phyloP scores from a whole-genome alignment of 1,139 yeast genomes.

The Nadsonia commutata region DNA sequence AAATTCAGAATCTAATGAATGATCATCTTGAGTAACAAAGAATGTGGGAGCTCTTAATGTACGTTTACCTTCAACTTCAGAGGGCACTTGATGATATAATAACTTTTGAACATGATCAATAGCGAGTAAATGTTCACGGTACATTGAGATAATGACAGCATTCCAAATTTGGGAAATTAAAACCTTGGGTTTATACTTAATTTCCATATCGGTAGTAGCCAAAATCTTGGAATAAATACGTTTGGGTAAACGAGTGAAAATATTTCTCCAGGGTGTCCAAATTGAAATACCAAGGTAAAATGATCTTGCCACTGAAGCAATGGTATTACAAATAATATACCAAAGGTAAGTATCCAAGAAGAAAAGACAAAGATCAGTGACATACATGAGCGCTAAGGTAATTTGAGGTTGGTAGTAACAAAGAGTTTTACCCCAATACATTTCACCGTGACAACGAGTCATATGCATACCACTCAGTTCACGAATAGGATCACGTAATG shows the following conservation, averaged over 20 bases:
- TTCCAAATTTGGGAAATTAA: constrained; percentile 97
- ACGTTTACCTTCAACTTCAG: constrained; percentile 87
- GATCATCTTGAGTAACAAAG: constrained; percentile 95
- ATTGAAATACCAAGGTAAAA: constrained; percentile 97
- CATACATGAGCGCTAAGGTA: constrained; percentile 80
- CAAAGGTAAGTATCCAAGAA: constrained; percentile 97
- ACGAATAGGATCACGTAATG: constrained; percentile 90
- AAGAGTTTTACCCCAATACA: constrained; percentile 61
- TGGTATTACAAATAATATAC: constrained; percentile 91
- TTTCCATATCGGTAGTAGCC: constrained; percentile 98
- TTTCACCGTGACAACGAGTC: constrained; percentile 78
- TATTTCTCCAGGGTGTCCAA: constrained; percentile 98
- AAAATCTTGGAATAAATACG: constrained; percentile 93
- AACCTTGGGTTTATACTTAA: constrained; percentile 96
- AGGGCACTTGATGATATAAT: constrained; percentile 94
- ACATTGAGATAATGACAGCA: constrained; percentile 95
- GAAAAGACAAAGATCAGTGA: constrained; percentile 85
- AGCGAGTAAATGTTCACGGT: constrained; percentile 93
- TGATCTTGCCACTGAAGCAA: constrained; percentile 92
- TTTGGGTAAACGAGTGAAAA: constrained; percentile 93
- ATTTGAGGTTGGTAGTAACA: constrained; percentile 81
- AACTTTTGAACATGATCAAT: constrained; percentile 96
- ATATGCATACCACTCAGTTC: constrained; percentile 45
- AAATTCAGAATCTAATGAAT: constrained; percentile 84
- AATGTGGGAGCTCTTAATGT: constrained; percentile 97